Evolutionary conservation across 352 stramenopile genomes (phyloP).

Genomic region (Thraustochytrium striatum): DNA sequence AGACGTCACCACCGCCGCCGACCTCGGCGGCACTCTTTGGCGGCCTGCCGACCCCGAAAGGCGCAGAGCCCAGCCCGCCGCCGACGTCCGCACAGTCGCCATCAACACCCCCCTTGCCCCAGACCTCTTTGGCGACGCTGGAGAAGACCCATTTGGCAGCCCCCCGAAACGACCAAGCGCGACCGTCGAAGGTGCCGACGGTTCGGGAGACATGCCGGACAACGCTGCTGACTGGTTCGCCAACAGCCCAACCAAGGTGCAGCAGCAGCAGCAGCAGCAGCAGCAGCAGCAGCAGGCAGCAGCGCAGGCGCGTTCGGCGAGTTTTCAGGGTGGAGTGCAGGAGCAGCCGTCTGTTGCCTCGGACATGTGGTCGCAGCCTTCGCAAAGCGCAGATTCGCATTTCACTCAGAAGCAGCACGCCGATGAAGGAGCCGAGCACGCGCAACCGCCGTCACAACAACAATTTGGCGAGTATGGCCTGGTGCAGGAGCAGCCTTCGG

Average conservation of each 20-base stretch:
- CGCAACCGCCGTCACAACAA: too few relatives aligned
- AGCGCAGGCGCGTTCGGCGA: background rate
- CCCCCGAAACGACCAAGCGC: background rate
- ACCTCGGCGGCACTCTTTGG: too few relatives aligned
- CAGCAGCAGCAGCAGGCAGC: background rate
- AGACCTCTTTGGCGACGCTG: background rate
- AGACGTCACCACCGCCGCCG: too few relatives aligned
- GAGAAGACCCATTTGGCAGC: background rate
- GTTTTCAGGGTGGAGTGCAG: too few relatives aligned
- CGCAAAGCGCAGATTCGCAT: background rate
- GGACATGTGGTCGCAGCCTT: conserved; percentile 9
- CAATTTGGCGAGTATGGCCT: too few relatives aligned
- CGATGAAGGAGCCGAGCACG: too few relatives aligned
- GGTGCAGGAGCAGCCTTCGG: background rate
- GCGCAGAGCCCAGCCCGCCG: too few relatives aligned
- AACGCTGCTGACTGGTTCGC: background rate
- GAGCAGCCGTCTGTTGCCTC: too few relatives aligned
- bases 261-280: background rate
- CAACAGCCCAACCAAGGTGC: background rate
- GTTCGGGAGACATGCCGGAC: background rate
- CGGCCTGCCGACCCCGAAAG: too few relatives aligned
- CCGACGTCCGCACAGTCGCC: background rate
- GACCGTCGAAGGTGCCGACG: background rate
- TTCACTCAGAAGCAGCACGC: background rate
- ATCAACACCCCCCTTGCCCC: background rate